These are phyloP conservation scores for Protea cynaroides DNA, from an alignment of 164 flowering plant genomes.

Conservation along the genomic window DNA sequence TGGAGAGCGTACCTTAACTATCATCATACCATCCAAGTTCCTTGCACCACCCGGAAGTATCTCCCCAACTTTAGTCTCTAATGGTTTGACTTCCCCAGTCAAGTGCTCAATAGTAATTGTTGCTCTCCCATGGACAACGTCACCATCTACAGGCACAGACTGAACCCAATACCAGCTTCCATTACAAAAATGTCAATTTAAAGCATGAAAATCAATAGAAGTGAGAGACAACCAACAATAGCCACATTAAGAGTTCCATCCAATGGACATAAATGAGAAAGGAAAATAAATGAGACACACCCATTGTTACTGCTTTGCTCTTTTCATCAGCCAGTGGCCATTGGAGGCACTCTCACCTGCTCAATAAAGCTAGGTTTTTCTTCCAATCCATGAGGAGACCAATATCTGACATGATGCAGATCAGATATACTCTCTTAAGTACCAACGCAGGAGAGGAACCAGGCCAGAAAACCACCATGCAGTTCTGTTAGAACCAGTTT, in stretches of 20 bases:
- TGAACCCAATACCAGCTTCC: slow-evolving; percentile 33
- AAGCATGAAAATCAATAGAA: not conserved
- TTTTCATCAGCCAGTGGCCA: no score
- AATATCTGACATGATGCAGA: no score
- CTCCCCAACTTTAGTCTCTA: slow-evolving; percentile 74
- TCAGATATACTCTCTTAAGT: no score
- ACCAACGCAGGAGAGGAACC: no score
- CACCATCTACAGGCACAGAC: slow-evolving; percentile 96
- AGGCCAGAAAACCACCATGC: no score
- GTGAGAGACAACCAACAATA: not conserved
- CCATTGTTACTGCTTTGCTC: no score
- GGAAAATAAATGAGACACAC: not conserved
- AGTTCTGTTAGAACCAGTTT: no score
- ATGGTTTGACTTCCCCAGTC: slow-evolving; percentile 96
- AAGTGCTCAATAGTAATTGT: slow-evolving; percentile 91
- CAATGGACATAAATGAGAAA: not conserved
- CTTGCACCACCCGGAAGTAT: slow-evolving; percentile 96
- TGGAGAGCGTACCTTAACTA: slow-evolving; percentile 61
- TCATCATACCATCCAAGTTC: slow-evolving; percentile 92
- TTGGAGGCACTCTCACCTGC: no score
- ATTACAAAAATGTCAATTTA: slow-evolving; percentile 9
- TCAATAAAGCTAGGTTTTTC: no score
- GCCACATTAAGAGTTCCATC: not conserved
- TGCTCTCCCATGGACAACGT: slow-evolving; percentile 82
- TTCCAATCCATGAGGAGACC: no score